phyloP scores from a whole-genome alignment of 1,284 basidiomycete genomes.

The Xerocomus cyaneibrunnescens region DNA sequence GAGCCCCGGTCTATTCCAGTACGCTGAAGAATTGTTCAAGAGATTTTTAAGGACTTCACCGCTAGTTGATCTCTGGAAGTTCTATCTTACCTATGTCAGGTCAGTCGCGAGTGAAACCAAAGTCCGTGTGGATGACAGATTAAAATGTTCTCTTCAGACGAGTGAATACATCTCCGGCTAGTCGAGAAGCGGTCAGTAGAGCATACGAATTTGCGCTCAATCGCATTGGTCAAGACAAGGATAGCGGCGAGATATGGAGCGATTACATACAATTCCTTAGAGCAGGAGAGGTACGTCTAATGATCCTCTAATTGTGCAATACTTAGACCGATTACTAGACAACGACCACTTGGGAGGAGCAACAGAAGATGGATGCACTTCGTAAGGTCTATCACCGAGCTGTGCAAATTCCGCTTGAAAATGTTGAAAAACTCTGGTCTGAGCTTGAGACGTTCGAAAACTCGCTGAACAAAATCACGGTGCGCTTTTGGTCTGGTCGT shows the following conservation, averaged over 20 bases:
- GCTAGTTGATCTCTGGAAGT: constrained; percentile 85
- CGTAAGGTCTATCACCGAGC: constrained; percentile 93
- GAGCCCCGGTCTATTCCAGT: constrained; percentile 60
- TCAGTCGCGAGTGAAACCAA: constrained; percentile 37
- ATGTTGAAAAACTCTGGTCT: constrained; percentile 93
- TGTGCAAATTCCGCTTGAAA: constrained; percentile 91
- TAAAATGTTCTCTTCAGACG: constrained; percentile 41
- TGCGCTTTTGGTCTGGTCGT: constrained; percentile 30
- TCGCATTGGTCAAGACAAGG: constrained; percentile 85
- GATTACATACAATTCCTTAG: constrained; percentile 86
- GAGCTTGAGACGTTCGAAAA: constrained; percentile 95
- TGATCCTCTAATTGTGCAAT: constrained; percentile 2
- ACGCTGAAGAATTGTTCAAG: constrained; percentile 78
- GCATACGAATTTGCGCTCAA: constrained; percentile 94
- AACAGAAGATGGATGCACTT: constrained; percentile 92
- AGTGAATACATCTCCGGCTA: constrained; percentile 53
- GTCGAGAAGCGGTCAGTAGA: constrained; percentile 76
- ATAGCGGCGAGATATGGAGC: constrained; percentile 73
- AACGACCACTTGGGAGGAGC: constrained; percentile 89
- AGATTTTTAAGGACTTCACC: constrained; percentile 80
- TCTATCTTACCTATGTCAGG: constrained; percentile 83
- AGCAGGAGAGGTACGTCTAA: constrained; percentile 63
- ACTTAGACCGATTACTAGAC: constrained; percentile 41
- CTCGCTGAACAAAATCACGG: constrained; percentile 86
- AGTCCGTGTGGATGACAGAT: constrained; percentile 3